A percentile compares a stretch with the other conserved stretches of the same genome.
These are phyloP conservation scores for Tuber calosporum DNA, from an alignment of 495 filamentous ascomycete genomes.

Conservation along the genomic window DNA sequence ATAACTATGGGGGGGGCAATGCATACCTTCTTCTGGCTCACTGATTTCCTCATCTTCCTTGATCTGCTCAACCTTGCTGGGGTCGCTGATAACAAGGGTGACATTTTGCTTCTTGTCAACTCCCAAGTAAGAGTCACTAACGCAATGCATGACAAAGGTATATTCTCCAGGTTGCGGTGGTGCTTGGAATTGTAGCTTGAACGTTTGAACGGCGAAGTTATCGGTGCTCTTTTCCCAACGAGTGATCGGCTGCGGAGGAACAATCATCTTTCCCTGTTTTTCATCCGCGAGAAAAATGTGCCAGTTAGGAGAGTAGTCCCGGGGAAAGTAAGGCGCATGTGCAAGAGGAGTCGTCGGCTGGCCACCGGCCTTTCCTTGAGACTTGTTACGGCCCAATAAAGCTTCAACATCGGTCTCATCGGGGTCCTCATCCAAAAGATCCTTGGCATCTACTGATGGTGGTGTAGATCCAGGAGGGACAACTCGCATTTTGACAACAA, in stretches of 20 bases:
- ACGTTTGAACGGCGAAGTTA: slow-evolving; percentile 85
- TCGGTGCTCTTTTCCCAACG: slow-evolving; percentile 73
- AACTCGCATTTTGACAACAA: slow-evolving; percentile 91
- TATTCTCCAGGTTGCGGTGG: slow-evolving; percentile 88
- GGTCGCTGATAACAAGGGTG: slow-evolving; percentile 80
- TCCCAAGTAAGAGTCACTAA: slow-evolving; percentile 90
- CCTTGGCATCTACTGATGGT: slow-evolving; percentile 63
- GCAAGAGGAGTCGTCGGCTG: slow-evolving; percentile 70
- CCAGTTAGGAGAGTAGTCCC: slow-evolving; percentile 84
- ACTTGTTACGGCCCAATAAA: slow-evolving; percentile 68
- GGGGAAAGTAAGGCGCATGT: slow-evolving; percentile 78
- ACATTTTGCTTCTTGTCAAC: slow-evolving; percentile 86
- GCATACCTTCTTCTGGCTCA: slow-evolving; percentile 92
- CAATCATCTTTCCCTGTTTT: slow-evolving; percentile 88
- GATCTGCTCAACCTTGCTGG: slow-evolving; percentile 71
- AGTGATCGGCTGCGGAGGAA: slow-evolving; percentile 85
- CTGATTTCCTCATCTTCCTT: slow-evolving; percentile 87
- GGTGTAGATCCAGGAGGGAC: slow-evolving; percentile 77
- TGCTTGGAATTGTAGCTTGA: slow-evolving; percentile 96
- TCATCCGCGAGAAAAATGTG: slow-evolving; percentile 86
- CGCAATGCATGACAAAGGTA: slow-evolving; percentile 80
- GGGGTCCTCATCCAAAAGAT: slow-evolving; percentile 84
- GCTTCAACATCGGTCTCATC: slow-evolving; percentile 89
- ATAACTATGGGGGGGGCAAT: slow-evolving; percentile 8
- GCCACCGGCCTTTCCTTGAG: slow-evolving; percentile 47